Base-by-base conservation (phyloP, 805 yeast genomes). In the Cyberlindnera suaveolens region DNA sequence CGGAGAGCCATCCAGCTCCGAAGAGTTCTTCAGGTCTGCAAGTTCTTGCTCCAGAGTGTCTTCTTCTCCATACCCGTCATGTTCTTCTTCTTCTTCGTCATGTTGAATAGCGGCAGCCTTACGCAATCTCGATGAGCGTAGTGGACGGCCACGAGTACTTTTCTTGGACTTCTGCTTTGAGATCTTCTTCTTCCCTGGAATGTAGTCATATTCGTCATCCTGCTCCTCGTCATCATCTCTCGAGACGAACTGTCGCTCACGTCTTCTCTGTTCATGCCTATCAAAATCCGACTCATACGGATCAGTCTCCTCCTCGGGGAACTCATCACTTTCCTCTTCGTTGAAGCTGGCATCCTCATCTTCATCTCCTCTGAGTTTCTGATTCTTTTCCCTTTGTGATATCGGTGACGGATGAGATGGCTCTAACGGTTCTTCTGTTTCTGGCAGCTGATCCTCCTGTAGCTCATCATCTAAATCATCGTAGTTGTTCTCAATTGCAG, bases 21-120 rank as follows among this genome's bases (percentile, higher is more conserved):
- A 40, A 80, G 34, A 30, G 23, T 30, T 16, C 26, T 43, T 42
- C 31, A 56, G 44, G n/a, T 51, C 58, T 4, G 51, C 49, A 14
- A 85, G 66, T 58, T 85, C 95, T 49, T 82, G 78, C 40, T 75
- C 75, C 30, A 85, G 44, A 0, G 77, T 64, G 10, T 51, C 57
- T 6, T 55, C 62, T 19, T 58, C 63, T n/a, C 61, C 66, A 11
- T 52, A 61, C 7, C 33, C 44, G 39, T 47, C 52, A 6, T 13
- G 46, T 38, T 18, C 60, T 50, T 30, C 61, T 47, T 42, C 58
- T 45, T 50, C 63, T 55, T 36, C 34, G 33, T 17, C 47, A 36
- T 38, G 50, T 8, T 39, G 15, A 23, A 16, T 6, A 31, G 14
- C 27, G 11, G 18, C 16, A 14, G 20, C 18, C 23, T 9, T n/a